Percentiles rank a stretch among this genome's conserved stretches.
These are phyloP conservation scores for Calocybe gambosa DNA, from an alignment of 1,284 basidiomycete genomes.

Conservation along the genomic window DNA sequence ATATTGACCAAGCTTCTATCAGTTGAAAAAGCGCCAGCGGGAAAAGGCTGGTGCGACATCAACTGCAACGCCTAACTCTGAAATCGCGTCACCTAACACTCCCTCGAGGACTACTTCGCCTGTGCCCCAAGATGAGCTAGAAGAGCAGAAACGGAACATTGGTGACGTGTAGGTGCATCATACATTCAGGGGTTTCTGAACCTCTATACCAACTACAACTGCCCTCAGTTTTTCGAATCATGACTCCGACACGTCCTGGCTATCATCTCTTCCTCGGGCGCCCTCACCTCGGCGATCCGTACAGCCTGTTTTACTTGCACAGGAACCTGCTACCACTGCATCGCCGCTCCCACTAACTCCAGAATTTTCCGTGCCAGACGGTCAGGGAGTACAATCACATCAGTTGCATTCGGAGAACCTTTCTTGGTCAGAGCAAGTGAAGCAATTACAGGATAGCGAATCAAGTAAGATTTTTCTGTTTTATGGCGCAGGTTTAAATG, in stretches of 20 bases:
- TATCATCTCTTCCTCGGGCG: conserved; percentile 50
- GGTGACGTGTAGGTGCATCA: conserved; percentile 45
- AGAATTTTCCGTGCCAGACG: conserved; percentile 9
- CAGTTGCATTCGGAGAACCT: conserved; percentile 22
- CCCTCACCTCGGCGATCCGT: conserved; percentile 22
- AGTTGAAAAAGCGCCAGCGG: conserved; percentile 73
- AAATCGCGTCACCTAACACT: conserved; percentile 32
- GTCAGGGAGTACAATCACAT: conserved; percentile 1
- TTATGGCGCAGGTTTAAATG: neutral
- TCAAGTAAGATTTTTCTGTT: conserved; percentile 20
- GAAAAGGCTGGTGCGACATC: conserved; percentile 45
- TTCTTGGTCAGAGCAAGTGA: conserved; percentile 22
- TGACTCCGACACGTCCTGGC: conserved; percentile 46
- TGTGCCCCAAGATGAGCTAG: conserved; percentile 27
- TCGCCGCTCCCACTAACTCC: conserved; percentile 17
- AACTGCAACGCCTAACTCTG: conserved; percentile 24
- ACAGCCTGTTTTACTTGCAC: conserved; percentile 6
- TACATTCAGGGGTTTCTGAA: neutral
- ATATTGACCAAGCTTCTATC: conserved; percentile 15
- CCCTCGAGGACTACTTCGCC: conserved; percentile 54
- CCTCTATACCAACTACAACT: conserved; percentile 4
- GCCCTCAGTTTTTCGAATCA: conserved; percentile 34
- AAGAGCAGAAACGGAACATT: conserved; percentile 39
- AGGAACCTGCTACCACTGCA: conserved; percentile 5
- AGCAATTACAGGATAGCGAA: conserved; percentile 22